These are phyloP conservation scores for Macadamia tetraphylla DNA, from an alignment of 164 flowering plant species.

Conservation along the genomic window DNA sequence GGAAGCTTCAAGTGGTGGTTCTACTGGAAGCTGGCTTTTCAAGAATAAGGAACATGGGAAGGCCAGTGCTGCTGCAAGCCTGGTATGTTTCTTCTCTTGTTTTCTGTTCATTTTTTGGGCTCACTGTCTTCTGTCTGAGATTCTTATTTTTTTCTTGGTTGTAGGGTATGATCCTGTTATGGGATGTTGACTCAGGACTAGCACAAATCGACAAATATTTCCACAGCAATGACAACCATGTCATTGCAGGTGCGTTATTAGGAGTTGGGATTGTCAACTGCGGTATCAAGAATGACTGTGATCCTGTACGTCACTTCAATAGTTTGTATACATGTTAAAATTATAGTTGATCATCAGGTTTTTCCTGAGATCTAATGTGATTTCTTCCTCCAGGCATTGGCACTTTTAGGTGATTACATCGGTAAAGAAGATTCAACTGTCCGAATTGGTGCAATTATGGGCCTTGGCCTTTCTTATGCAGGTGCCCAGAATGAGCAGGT, in stretches of 20 bases:
- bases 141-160: constrained; percentile 8
- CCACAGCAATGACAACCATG: constrained; percentile 82
- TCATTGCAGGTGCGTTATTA: constrained; percentile 82
- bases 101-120: neutral
- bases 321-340: neutral
- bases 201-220: constrained; percentile 90
- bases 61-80: constrained; percentile 97
- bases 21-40: constrained; percentile 89
- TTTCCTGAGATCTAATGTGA: neutral
- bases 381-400: constrained; percentile 61
- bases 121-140: neutral
- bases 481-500: constrained; percentile 90
- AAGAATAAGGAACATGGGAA: constrained; percentile 99
- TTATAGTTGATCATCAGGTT: neutral
- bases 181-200: constrained; percentile 98
- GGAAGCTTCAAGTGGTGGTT: constrained; percentile 64
- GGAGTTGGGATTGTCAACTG: constrained; percentile 96
- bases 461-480: constrained; percentile 91
- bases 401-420: constrained; percentile 72
- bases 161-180: constrained; percentile 89
- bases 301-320: constrained; percentile 60
- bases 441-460: constrained; percentile 96
- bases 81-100: constrained; percentile 40
- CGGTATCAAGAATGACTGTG: constrained; percentile 79
- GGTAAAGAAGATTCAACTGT: constrained; percentile 75